Evolutionary conservation across 2,329 filamentous ascomycete species (phyloP).

Genomic region (Metarhizium anisopliae): DNA sequence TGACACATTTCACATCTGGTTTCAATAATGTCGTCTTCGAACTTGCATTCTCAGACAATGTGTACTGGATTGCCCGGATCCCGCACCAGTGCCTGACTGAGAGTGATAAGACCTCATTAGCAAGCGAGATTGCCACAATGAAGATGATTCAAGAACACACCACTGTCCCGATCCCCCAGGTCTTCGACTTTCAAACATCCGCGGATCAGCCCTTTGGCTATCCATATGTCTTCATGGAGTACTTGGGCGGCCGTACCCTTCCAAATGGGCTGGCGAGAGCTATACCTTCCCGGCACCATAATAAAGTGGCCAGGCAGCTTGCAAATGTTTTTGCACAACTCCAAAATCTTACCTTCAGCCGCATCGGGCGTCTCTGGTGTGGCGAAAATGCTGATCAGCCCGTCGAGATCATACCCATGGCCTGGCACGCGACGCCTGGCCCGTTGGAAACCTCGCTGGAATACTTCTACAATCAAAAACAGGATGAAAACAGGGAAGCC

Average conservation of each 20-base stretch:
- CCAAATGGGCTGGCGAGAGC: conserved; percentile 6
- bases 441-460: conserved; percentile 19
- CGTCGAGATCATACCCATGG: conserved; percentile 14
- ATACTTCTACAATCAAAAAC: conserved; percentile 18
- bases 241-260: conserved; percentile 11
- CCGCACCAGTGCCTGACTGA: conserved; percentile 10
- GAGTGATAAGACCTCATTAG: conserved; percentile 12
- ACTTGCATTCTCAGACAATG: conserved; percentile 17
- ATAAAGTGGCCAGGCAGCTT: conserved; percentile 17
- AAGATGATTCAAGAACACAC: conserved; percentile 13
- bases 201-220: conserved; percentile 15
- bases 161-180: conserved; percentile 13
- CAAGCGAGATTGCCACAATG: conserved; percentile 22
- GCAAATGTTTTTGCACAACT: conserved; percentile 15
- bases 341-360: conserved; percentile 15
- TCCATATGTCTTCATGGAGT: conserved; percentile 19
- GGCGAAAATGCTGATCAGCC: conserved; percentile 15
- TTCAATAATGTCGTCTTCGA: conserved; percentile 18
- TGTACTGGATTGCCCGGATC: conserved; percentile 17
- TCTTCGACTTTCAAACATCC: conserved; percentile 14
- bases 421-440: conserved; percentile 13
- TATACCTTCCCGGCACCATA: conserved; percentile 11
- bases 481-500: conserved; percentile 15
- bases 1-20: conserved; percentile 11
- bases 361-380: conserved; percentile 18